phyloP scores from a whole-genome alignment of 345 rosid genomes.

The Murraya paniculata region DNA sequence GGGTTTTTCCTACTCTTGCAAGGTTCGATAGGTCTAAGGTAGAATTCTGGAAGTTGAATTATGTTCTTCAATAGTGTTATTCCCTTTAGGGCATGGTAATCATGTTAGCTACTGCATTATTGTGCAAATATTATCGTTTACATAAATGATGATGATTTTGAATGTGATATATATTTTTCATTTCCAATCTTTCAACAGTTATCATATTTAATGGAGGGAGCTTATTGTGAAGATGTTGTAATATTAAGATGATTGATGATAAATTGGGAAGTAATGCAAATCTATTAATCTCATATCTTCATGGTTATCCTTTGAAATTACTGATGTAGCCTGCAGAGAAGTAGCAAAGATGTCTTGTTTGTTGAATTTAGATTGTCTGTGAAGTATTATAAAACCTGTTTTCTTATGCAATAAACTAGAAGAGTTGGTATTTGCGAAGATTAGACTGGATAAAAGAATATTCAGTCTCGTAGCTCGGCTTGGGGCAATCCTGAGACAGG shows the following conservation, averaged over 20 bases:
- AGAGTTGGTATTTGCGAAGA: neutral
- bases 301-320: neutral
- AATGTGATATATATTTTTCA: neutral
- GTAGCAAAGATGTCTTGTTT: neutral
- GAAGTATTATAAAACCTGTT: neutral
- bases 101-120: neutral
- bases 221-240: neutral
- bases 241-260: neutral
- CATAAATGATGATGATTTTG: neutral
- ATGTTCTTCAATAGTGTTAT: slow-evolving; percentile 9
- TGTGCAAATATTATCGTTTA: neutral
- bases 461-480: neutral
- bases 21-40: slow-evolving; percentile 58
- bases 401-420: neutral
- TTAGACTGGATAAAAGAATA: neutral
- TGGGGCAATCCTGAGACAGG: neutral
- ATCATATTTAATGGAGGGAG: neutral
- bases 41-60: slow-evolving; percentile 17
- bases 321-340: neutral
- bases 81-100: neutral
- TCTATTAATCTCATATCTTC: neutral
- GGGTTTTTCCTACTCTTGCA: slow-evolving; percentile 83
- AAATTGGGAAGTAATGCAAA: neutral
- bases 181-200: neutral
- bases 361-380: slow-evolving; percentile 2